Evolutionary conservation across 2,329 filamentous ascomycete genomes (phyloP).

Genomic region (Lachnellula arida): DNA sequence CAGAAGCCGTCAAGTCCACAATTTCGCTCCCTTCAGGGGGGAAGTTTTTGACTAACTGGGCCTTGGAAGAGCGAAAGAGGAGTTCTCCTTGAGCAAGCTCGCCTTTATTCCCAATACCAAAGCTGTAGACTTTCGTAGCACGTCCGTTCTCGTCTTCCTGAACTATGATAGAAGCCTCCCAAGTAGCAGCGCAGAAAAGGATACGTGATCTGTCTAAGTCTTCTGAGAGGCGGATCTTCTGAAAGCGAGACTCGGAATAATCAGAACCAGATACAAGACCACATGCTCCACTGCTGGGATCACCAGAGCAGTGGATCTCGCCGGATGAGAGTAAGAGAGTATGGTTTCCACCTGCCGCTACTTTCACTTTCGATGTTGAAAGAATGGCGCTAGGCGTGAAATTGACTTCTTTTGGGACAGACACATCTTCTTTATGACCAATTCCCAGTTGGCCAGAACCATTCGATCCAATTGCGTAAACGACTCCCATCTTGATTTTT

Average conservation of each 20-base stretch:
- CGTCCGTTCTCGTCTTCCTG: slow-evolving; percentile 40
- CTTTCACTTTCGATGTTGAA: slow-evolving; percentile 28
- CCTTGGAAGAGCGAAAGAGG: slow-evolving; percentile 44
- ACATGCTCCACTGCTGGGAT: slow-evolving; percentile 50
- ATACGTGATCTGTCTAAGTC: slow-evolving; percentile 26
- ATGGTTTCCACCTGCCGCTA: slow-evolving; percentile 74
- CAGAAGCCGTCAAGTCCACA: slow-evolving; percentile 63
- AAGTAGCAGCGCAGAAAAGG: slow-evolving; percentile 63
- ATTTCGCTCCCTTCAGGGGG: slow-evolving; percentile 57
- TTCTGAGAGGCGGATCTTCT: slow-evolving; percentile 14
- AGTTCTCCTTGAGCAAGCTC: slow-evolving; percentile 63
- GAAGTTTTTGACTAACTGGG: slow-evolving; percentile 54
- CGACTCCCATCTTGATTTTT: slow-evolving; percentile 39
- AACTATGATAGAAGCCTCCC: slow-evolving; percentile 68
- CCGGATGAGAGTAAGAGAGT: slow-evolving; percentile 68
- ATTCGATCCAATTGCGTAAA: slow-evolving; percentile 72
- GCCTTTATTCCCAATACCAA: slow-evolving; percentile 64
- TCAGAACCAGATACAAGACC: slow-evolving; percentile 32
- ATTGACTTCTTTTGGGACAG: slow-evolving; percentile 57
- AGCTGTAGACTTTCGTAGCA: slow-evolving; percentile 51
- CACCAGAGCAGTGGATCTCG: slow-evolving; percentile 61
- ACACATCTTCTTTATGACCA: slow-evolving; percentile 66
- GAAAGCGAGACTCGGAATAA: slow-evolving; percentile 14
- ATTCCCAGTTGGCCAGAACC: slow-evolving; percentile 71
- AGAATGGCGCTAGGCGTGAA: slow-evolving; percentile 42